Evolutionary conservation across 1,139 yeast species (phyloP), one percentile per base, ranked within the genome.

Genomic region (Barnettozyma hawaiiensis): DNA sequence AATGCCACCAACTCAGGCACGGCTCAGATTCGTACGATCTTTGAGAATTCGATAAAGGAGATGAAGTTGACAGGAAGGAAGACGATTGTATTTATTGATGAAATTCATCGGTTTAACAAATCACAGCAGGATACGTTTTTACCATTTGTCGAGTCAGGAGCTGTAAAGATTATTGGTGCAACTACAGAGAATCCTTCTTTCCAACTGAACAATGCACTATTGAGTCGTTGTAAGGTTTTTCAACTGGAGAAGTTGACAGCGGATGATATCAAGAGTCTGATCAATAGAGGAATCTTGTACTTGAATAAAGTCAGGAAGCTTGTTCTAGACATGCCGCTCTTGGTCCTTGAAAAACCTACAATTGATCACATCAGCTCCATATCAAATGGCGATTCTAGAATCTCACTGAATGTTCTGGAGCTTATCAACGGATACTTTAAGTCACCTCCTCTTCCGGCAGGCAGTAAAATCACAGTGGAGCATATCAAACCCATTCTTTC

Each of bases 121-220:
- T 76, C 85, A 0, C 97, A 89, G 48, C 98, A 94, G 59, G 98
- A 94, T 62, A 66, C 85, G 23, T 76, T 94, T 44, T 65, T 85
- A 10, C 87, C 87, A 0, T 81, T 78, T 43, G 78, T 84, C 23
- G 95, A 85, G 57, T 70, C 75, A 46, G 89, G 90, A 0, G 67
- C 71, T 7, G 71, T 81, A 7, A 75, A 81, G 0, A 71, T 84
- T 3, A 80, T 92, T 42, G 98, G 98, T 1, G 97, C 98, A 8
- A 94, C 98, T 0, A 92, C 98, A 0, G 98, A 92, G 60, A 94
- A 94, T 58, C 98, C 98, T 1, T 85, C 96, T 23, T 94, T 92
- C 62, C 87, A 85, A 43, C 63, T 92, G 35, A 89, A 89, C 55
- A 85, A 87, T 55, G 97, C 98, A 0, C 65, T 92, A 40, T 67